A percentile compares a stretch with the other conserved stretches of the same genome.
Conservation (phyloP, 345 rosid genomes). For the Acer campestre region DNA sequence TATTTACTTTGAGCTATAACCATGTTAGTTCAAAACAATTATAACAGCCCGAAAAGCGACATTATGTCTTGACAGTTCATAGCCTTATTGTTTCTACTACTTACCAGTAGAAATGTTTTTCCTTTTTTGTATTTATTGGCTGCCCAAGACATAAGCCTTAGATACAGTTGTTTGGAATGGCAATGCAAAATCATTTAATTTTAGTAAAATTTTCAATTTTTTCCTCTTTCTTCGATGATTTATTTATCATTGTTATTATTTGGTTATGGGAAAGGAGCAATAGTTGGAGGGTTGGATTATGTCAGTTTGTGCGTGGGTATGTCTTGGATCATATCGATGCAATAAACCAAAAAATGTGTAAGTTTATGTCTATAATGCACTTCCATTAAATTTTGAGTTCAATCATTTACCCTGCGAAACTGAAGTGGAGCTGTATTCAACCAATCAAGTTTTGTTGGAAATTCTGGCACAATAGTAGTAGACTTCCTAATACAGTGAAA, state of each 20-base stretch:
- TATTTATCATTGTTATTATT: too few relatives aligned
- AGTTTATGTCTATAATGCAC: not conserved
- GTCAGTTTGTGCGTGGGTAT: not conserved
- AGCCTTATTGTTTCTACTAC: not conserved
- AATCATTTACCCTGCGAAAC: slow-evolving; percentile 59
- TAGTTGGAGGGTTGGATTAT: not conserved
- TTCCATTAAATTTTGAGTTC: not conserved
- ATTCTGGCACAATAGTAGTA: slow-evolving; percentile 76
- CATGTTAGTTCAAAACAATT: not conserved
- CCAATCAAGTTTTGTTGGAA: slow-evolving; percentile 89
- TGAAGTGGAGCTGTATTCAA: slow-evolving; percentile 88
- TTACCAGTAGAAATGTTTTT: not conserved
- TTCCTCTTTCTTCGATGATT: not conserved
- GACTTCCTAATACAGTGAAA: slow-evolving; percentile 49
- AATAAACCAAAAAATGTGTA: not conserved
- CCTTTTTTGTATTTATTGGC: not conserved
- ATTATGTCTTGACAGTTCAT: not conserved
- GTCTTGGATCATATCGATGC: not conserved
- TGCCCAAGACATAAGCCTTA: not conserved
- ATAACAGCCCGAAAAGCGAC: not conserved
- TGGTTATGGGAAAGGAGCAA: not conserved
- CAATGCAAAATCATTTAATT: too few relatives aligned
- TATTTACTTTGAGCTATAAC: slow-evolving; percentile 4
- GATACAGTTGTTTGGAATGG: slow-evolving; percentile 3
- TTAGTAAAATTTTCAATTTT: not conserved